Evolutionary conservation across 1,139 yeast species (phyloP).

Genomic region (Pneumocystis jirovecii): DNA sequence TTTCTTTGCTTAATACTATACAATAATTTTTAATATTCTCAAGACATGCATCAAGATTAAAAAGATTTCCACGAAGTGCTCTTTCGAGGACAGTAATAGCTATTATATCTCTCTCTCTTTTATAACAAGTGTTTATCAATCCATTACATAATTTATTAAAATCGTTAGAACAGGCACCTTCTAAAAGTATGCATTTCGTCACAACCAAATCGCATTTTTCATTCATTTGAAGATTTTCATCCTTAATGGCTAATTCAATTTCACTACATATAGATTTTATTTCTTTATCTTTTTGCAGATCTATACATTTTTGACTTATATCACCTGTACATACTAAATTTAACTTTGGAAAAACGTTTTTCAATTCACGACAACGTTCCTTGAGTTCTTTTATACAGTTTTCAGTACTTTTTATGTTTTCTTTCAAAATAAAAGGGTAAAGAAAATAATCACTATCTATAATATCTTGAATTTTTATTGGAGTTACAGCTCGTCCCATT

Average conservation of each 20-base stretch:
- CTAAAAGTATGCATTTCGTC: not conserved
- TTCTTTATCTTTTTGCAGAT: not conserved
- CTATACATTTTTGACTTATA: not conserved
- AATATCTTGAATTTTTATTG: not conserved
- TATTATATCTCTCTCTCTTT: not conserved
- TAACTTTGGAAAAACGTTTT: not conserved
- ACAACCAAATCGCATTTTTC: not conserved
- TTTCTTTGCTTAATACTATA: not conserved
- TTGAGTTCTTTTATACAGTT: not conserved
- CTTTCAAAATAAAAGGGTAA: not conserved
- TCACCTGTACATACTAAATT: not conserved
- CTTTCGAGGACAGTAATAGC: not conserved
- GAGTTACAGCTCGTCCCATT: not conserved
- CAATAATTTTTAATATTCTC: not conserved
- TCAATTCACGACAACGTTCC: not conserved
- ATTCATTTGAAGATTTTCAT: not conserved
- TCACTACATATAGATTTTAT: not conserved
- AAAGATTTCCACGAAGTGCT: not conserved
- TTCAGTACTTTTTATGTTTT: not conserved
- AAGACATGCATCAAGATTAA: not conserved
- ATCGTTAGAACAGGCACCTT: not conserved
- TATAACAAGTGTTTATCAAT: not conserved
- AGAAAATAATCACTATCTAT: not conserved
- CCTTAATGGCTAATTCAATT: not conserved
- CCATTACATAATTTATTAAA: not conserved